Base-by-base conservation (phyloP, 345 rosid genomes). In the Eucalyptus victrix region DNA sequence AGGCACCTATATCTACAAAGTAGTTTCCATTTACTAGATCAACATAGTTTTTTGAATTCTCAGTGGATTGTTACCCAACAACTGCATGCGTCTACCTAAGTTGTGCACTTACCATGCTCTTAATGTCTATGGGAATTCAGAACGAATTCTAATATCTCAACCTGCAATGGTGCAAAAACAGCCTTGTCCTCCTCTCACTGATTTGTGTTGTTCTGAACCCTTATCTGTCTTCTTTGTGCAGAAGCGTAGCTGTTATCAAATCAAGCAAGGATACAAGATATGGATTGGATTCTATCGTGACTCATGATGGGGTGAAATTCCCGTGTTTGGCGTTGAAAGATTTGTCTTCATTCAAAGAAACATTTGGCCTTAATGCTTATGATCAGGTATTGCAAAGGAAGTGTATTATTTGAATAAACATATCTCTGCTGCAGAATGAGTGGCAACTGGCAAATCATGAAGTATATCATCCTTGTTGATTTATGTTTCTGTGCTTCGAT, bases 181-280 rank as follows among this genome's bases (percentile, higher is more conserved):
- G 9, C 83, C 7, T 40, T 76, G 47, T 86, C 15, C 7, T 86
- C 87, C 7, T 83, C 51, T 45, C 87, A 86, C 23, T 17, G 56
- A 26, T 15, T n/a, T 28, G 34, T 86, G 87, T 42, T 83, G 21
- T 76, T 76, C 47, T 37, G 83, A 76, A 76, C 47, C 47, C 11
- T 76, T 32, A 32, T 14, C 51, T 17, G 30, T 85, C 32, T 58
- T 11, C 3, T 65, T 49, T 72, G 32, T 90, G 93, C 94, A 96
- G 97, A 90, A 94, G 89, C 37, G 95, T 96, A 49, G 97, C 98
- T n/a, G 86, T 97, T 4, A 94, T 97, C 86, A 97, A 97, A 90
- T 96, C 99, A 8, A 94, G 91, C 89, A 97, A 95, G 91, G 98
- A 97, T 81, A 93, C 95, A 30, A 94, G 99, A 88, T 97, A 97